phyloP scores from a whole-genome alignment of 1,284 basidiomycete species.

The Naganishia liquefaciens region DNA sequence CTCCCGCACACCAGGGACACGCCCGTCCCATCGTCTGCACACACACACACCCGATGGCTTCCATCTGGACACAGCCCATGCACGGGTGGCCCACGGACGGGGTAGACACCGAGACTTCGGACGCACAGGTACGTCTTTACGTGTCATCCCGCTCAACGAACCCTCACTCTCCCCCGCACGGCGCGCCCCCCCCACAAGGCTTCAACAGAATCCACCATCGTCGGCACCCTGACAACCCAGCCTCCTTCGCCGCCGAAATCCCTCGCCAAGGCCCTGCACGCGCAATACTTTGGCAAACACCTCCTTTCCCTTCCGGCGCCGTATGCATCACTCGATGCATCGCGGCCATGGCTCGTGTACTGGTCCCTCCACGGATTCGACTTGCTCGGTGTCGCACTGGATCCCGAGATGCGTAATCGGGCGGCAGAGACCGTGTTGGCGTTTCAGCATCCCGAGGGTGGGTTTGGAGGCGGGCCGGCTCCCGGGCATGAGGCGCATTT shows the following conservation, averaged over 20 bases:
- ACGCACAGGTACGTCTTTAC: slow-evolving; percentile 26
- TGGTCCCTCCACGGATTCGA: slow-evolving; percentile 85
- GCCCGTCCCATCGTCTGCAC: no score
- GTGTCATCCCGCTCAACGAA: neutral
- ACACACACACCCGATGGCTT: slow-evolving; percentile 29
- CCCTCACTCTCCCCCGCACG: neutral
- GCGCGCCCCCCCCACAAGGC: slow-evolving; percentile 6
- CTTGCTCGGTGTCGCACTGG: slow-evolving; percentile 71
- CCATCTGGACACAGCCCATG: slow-evolving; percentile 36
- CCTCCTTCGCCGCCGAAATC: slow-evolving; percentile 34
- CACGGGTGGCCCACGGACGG: slow-evolving; percentile 32
- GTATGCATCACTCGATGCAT: slow-evolving; percentile 83
- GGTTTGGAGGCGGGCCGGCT: slow-evolving; percentile 87
- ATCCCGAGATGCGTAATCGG: slow-evolving; percentile 69
- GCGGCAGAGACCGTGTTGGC: slow-evolving; percentile 74
- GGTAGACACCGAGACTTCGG: slow-evolving; percentile 31
- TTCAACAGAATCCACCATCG: slow-evolving; percentile 33
- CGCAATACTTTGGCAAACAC: slow-evolving; percentile 43
- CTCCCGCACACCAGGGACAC: neutral
- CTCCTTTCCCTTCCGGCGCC: slow-evolving; percentile 62
- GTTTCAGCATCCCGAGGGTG: slow-evolving; percentile 78
- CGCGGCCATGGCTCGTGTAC: slow-evolving; percentile 87
- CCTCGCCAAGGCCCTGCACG: slow-evolving; percentile 42
- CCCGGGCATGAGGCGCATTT: slow-evolving; percentile 75
- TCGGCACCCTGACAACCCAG: slow-evolving; percentile 19